Percentiles rank a stretch among this genome's conserved stretches.
These are phyloP conservation scores for Irpex sp. DNA, from an alignment of 1,284 basidiomycete species.

Conservation along the genomic window DNA sequence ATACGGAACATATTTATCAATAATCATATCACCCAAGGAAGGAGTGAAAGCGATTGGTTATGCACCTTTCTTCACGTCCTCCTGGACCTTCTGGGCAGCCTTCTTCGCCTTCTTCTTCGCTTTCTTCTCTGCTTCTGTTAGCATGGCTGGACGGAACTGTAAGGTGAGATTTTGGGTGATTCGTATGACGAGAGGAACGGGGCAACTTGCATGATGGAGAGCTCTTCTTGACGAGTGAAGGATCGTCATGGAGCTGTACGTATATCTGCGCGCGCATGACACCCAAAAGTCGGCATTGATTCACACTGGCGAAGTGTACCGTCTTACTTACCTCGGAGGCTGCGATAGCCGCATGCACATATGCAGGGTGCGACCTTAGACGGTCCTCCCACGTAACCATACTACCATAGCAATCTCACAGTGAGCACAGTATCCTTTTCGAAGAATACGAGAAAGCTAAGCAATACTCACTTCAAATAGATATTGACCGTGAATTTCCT, in stretches of 20 bases:
- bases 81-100: constrained; percentile 66
- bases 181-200: no score
- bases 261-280: constrained; percentile 55
- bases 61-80: constrained; percentile 61
- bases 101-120: constrained; percentile 91
- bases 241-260: constrained; percentile 72
- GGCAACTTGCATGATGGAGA: constrained; percentile 34
- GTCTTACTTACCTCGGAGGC: constrained; percentile 53
- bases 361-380: constrained; percentile 73
- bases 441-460: background rate
- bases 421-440: no score
- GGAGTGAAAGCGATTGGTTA: background rate
- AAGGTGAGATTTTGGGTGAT: background rate
- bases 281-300: no score
- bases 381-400: constrained; percentile 83
- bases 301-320: background rate
- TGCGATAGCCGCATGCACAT: constrained; percentile 71
- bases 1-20: background rate
- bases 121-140: constrained; percentile 78
- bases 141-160: constrained; percentile 25
- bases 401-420: constrained; percentile 33
- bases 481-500: constrained; percentile 87
- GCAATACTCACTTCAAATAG: constrained; percentile 66
- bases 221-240: constrained; percentile 47
- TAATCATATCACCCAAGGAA: no score